A percentile compares a stretch with the other conserved stretches of the same genome.
Conservation (phyloP, 352 stramenopile species). For the Phytophthora pluvialis region DNA sequence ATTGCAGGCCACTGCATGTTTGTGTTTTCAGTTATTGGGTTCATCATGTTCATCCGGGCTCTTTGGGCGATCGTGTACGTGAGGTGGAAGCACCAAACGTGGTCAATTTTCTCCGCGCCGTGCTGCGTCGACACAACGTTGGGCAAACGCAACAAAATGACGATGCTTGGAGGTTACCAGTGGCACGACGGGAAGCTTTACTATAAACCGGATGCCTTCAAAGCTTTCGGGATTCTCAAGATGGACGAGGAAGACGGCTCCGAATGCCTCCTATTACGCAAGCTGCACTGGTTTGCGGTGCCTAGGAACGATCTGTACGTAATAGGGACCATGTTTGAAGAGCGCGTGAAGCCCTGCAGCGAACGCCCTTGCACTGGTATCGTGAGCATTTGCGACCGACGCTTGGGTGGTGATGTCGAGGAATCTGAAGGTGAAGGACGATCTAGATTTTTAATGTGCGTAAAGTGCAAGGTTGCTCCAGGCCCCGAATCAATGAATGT, state of each 20-base stretch:
- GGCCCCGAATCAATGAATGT: slow-evolving; percentile 1
- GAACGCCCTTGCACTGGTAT: slow-evolving; percentile 7
- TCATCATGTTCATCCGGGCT: slow-evolving; percentile 19
- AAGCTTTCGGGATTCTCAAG: slow-evolving; percentile 25
- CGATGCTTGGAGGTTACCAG: slow-evolving; percentile 31
- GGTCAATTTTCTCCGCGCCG: not conserved
- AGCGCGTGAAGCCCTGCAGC: slow-evolving; percentile 11
- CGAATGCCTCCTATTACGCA: slow-evolving; percentile 18
- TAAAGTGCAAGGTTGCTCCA: not conserved
- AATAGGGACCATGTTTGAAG: slow-evolving; percentile 15
- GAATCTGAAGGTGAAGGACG: not conserved
- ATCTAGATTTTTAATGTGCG: not conserved
- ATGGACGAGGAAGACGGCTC: slow-evolving; percentile 15
- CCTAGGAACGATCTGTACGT: slow-evolving; percentile 18
- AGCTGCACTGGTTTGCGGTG: slow-evolving; percentile 23
- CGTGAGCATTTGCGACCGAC: slow-evolving; percentile 7
- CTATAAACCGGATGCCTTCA: slow-evolving; percentile 23
- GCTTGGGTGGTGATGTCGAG: slow-evolving; percentile 13
- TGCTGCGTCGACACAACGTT: slow-evolving; percentile 33
- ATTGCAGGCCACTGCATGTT: slow-evolving; percentile 26
- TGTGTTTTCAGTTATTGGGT: slow-evolving; percentile 22
- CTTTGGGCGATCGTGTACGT: slow-evolving; percentile 26
- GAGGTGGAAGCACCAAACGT: slow-evolving; percentile 19
- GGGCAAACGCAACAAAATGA: slow-evolving; percentile 29
- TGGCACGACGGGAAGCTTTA: slow-evolving; percentile 14